These are phyloP conservation scores for Elongisporangium senticosum DNA, from an alignment of 352 stramenopile species.

Conservation along the genomic window DNA sequence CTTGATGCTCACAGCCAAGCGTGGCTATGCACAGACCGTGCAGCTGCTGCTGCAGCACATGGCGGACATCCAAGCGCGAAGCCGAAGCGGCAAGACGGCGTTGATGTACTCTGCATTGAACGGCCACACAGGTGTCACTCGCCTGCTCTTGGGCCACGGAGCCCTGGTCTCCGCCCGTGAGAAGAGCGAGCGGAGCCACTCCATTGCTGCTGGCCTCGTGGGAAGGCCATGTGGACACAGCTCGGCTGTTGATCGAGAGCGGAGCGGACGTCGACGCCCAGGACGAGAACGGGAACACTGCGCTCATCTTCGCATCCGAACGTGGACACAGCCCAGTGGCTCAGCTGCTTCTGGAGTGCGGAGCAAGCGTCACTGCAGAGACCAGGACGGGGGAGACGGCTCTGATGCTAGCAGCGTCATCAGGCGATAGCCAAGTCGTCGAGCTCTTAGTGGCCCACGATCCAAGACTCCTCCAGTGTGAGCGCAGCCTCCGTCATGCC, in stretches of 20 bases:
- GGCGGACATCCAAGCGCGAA: slow-evolving; percentile 9
- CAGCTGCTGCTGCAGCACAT: slow-evolving; percentile 9
- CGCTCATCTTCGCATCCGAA: background rate
- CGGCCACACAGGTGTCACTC: slow-evolving; percentile 10
- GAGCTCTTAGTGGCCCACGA: too few relatives aligned
- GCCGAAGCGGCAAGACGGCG: slow-evolving; percentile 10
- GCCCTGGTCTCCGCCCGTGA: slow-evolving; percentile 12
- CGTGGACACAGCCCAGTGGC: too few relatives aligned
- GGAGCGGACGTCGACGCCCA: slow-evolving; percentile 9
- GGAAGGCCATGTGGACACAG: slow-evolving; percentile 11
- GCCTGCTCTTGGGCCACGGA: slow-evolving; percentile 9
- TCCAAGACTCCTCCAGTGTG: too few relatives aligned
- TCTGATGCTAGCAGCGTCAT: too few relatives aligned
- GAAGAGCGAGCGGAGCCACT: slow-evolving; percentile 12
- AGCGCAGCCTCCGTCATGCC: too few relatives aligned
- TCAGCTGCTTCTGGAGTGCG: too few relatives aligned
- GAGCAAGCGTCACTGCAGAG: too few relatives aligned
- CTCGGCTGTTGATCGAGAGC: slow-evolving; percentile 10
- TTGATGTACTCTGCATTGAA: slow-evolving; percentile 16
- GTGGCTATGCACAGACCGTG: background rate
- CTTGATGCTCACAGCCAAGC: slow-evolving; percentile 2
- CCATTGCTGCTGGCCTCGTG: slow-evolving; percentile 14
- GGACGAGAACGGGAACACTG: background rate
- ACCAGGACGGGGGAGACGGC: too few relatives aligned
- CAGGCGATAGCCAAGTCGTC: too few relatives aligned